Evolutionary conservation across 2,329 filamentous ascomycete genomes (phyloP), one percentile per base, ranked within the genome.

Genomic region (Exophiala sideris): DNA sequence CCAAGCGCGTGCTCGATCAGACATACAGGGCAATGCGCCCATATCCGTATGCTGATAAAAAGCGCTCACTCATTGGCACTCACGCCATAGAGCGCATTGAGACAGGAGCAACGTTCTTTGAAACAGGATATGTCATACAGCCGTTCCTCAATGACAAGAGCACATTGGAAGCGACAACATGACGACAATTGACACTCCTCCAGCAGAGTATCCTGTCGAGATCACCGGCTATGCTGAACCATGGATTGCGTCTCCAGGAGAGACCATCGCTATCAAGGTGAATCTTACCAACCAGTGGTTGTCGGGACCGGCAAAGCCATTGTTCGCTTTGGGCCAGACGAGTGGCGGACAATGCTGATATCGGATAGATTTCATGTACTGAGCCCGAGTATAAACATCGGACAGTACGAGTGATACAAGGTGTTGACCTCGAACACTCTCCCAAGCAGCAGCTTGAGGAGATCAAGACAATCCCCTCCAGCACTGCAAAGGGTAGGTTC

Each of bases 361-460:
- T 38, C 3, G 10, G 10, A 6, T 9, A 59, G 57, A 42, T 59
- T 3, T 59, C 57, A 14, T 56, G 34, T 12, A 59, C 57, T 18
- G 57, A 56, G 33, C 42, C 53, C 5, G 45, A 56, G 21, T 59
- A 56, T 33, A 21, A 34, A 16, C 45, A 56, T 47, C 24, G 42
- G 8, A 42, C 46, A 4, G 57, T 59, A 7, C 38, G 57, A 10
- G 29, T 59, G n/a, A 59, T 59, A 11, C 57, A 59, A 35, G 50
- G 57, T 2, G 32, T 56, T 8, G 41, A 59, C 20, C 5, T 58
- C 5, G 24, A 40, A 12, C 56, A 58, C 38, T 52, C 56, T 4
- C 54, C 54, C 2, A 42, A 39, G 16, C 45, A 58, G 14, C 10
- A 44, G 18, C 34, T 48, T 3, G 50, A 54, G 18, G 51, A 45